Base-by-base conservation (phyloP, 2,329 filamentous ascomycete species). In the Triangularia verruculosa region DNA sequence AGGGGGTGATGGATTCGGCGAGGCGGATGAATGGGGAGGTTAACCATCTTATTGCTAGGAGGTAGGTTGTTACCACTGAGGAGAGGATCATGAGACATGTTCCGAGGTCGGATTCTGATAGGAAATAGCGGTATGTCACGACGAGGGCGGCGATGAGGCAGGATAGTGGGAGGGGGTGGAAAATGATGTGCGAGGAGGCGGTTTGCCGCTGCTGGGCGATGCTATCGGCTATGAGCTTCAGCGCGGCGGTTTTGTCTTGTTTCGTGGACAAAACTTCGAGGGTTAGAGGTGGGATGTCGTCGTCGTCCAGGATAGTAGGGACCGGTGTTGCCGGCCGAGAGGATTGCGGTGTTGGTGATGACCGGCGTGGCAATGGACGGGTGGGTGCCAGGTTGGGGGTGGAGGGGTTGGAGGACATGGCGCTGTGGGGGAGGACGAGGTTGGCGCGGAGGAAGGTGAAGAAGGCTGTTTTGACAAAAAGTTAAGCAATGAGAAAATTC, bases 381-480 rank as follows among this genome's bases (percentile, higher is more conserved):
- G 80, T 77, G 68, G 88, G 80, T 76, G 84, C 78, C 73, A 88
- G 78, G 70, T 85, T 82, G 20, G 89, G 88, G 24, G 89, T 91
- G 65, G 84, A 89, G 62, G 82, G 80, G 65, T 86, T 82, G 57
- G 89, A 88, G 53, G 87, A 85, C 67, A 89, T 77, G 62, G 86
- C 78, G 66, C 81, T 87, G 54, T 80, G 79, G 59, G 81, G 83
- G 63, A 94, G 86, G 70, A 89, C 88, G 61, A 95, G 84, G 73
- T 95, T 95, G 67, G 90, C 90, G 69, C 90, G 87, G 15, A 95
- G 83, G 70, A 92, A 94, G 62, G 87, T 89, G 77, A 95, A 89
- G 80, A 95, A 95, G 25, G 91, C 91, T 95, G 11, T 59, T 34
- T 51, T 34, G 34, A 47, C 13, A 27, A 25, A 24, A 54, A 13